A percentile compares a stretch with the other conserved stretches of the same genome.
Conservation (phyloP, 345 rosid genomes). For the Rhodomyrtus tomentosa region DNA sequence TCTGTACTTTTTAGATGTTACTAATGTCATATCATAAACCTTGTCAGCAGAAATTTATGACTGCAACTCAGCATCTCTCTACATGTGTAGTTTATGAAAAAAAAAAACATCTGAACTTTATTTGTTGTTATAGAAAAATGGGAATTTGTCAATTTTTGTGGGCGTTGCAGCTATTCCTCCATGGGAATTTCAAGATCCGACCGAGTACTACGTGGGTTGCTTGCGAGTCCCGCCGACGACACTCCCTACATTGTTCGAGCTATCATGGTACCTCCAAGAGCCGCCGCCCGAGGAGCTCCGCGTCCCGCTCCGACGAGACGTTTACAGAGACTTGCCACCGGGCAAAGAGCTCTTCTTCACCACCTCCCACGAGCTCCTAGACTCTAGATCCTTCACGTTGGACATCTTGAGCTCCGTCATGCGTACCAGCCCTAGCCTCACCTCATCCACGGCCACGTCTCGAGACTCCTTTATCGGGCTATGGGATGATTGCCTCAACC, state of each 20-base stretch:
- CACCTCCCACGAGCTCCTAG: constrained; percentile 45
- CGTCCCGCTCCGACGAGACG: constrained; percentile 70
- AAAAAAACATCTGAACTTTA: neutral
- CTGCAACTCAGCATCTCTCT: neutral
- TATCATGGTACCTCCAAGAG: constrained; percentile 76
- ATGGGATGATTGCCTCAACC: constrained; percentile 84
- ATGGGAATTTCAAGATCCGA: constrained; percentile 82
- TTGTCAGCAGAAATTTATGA: neutral
- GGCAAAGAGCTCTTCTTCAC: constrained; percentile 82
- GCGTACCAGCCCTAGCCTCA: constrained; percentile 35
- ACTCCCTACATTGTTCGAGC: constrained; percentile 65
- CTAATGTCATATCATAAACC: neutral
- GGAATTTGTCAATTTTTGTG: neutral
- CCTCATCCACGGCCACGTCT: constrained; percentile 31
- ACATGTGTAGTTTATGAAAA: neutral
- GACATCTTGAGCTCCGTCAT: constrained; percentile 61
- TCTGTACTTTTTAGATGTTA: neutral
- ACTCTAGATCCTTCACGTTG: constrained; percentile 50
- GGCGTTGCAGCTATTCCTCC: constrained; percentile 37
- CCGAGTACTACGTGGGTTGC: constrained; percentile 61
- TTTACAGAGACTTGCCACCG: constrained; percentile 66
- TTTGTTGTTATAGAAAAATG: neutral
- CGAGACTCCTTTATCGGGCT: constrained; percentile 76
- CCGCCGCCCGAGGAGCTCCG: constrained; percentile 85
- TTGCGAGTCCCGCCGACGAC: constrained; percentile 46